These are phyloP conservation scores for Asterionellopsis glacialis DNA, from an alignment of 108 stramenopile genomes.

Conservation along the genomic window DNA sequence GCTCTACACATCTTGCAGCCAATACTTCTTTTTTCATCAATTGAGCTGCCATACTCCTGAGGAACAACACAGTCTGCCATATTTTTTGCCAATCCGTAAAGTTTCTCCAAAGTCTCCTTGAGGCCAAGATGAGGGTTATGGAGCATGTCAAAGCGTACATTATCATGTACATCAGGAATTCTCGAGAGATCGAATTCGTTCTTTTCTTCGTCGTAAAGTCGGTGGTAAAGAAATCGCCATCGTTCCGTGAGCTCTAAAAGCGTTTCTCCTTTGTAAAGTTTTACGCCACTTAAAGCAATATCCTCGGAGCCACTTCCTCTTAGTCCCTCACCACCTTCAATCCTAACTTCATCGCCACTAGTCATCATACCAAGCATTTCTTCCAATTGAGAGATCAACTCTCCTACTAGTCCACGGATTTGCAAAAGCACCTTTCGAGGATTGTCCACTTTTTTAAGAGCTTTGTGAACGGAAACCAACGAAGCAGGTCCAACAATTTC, in stretches of 20 bases:
- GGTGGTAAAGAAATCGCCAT: constrained; percentile 88
- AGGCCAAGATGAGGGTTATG: constrained; percentile 91
- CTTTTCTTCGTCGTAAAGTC: constrained; percentile 79
- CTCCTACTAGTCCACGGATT: constrained; percentile 80
- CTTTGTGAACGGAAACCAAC: constrained; percentile 65
- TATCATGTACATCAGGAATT: constrained; percentile 82
- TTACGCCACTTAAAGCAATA: constrained; percentile 78
- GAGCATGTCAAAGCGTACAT: constrained; percentile 76
- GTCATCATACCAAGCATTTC: constrained; percentile 72
- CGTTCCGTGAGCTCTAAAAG: constrained; percentile 89
- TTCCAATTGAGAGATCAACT: constrained; percentile 81
- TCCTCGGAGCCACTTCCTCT: constrained; percentile 71
- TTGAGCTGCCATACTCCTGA: constrained; percentile 94
- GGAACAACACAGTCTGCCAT: constrained; percentile 97
- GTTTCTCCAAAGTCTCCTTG: constrained; percentile 65
- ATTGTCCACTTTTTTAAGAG: constrained; percentile 81
- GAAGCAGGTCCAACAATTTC: constrained; percentile 73
- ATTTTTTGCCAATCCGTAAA: constrained; percentile 83
- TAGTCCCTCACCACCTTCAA: constrained; percentile 82
- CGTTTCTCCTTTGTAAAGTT: constrained; percentile 92
- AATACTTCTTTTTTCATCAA: constrained; percentile 79
- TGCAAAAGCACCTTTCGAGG: constrained; percentile 77
- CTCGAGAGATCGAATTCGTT: constrained; percentile 88
- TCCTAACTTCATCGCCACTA: constrained; percentile 66
- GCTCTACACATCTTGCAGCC: constrained; percentile 88